Conservation (phyloP, 257 asterid genomes). For the Scutellaria baicalensis region DNA sequence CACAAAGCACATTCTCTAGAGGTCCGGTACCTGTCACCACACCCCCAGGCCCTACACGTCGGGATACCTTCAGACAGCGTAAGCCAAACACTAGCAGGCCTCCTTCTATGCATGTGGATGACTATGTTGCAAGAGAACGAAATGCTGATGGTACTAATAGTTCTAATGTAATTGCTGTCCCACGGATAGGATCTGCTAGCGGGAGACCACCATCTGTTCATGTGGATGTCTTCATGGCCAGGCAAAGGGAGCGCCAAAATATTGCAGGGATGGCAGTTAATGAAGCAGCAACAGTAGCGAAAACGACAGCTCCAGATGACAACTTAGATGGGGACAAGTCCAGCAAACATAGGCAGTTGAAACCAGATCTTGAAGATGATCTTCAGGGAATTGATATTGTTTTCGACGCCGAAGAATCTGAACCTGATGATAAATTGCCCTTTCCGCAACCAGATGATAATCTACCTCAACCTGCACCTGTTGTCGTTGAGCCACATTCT, state of each 20-base stretch:
- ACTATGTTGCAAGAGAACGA: slow-evolving; percentile 93
- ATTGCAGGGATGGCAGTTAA: slow-evolving; percentile 34
- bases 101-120: slow-evolving; percentile 99
- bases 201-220: slow-evolving; percentile 96
- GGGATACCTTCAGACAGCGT: slow-evolving; percentile 93
- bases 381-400: slow-evolving; percentile 95
- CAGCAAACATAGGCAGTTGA: slow-evolving; percentile 49
- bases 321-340: slow-evolving; percentile 48
- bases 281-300: slow-evolving; percentile 45
- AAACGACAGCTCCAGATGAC: slow-evolving; percentile 41
- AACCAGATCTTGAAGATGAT: slow-evolving; percentile 88
- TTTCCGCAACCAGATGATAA: slow-evolving; percentile 84
- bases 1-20: slow-evolving; percentile 63
- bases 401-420: slow-evolving; percentile 92
- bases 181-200: slow-evolving; percentile 67
- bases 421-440: slow-evolving; percentile 79
- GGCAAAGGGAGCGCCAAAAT: slow-evolving; percentile 86
- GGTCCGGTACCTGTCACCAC: slow-evolving; percentile 49
- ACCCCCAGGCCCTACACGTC: slow-evolving; percentile 72
- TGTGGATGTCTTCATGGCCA: slow-evolving; percentile 95
- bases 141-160: slow-evolving; percentile 64
- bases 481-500: slow-evolving; percentile 48
- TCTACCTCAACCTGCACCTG: slow-evolving; percentile 52
- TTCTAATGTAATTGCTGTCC: slow-evolving; percentile 75
- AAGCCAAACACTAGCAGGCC: slow-evolving; percentile 98